phyloP scores from a whole-genome alignment of 257 asterid genomes.

The Fraxinus americana region DNA sequence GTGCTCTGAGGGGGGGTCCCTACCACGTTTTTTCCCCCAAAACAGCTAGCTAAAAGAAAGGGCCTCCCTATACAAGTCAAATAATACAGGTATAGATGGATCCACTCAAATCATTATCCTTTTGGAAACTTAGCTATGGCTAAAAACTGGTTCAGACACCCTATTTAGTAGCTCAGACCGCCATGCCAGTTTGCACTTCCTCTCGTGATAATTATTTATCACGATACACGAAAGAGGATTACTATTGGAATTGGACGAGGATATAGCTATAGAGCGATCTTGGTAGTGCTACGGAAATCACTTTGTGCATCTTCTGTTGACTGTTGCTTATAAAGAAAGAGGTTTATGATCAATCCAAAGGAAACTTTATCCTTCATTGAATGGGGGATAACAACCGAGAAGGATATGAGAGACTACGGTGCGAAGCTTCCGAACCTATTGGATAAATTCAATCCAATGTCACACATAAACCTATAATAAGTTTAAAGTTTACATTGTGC shows the following conservation, averaged over 20 bases:
- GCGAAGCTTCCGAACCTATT: no score
- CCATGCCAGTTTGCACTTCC: slow-evolving; percentile 9
- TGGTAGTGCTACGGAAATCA: no score
- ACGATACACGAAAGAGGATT: background rate
- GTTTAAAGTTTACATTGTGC: background rate
- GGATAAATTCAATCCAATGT: no score
- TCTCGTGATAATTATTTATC: background rate
- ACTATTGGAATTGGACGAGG: background rate
- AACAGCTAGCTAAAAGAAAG: slow-evolving; percentile 36
- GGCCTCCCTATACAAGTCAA: slow-evolving; percentile 4
- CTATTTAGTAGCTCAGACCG: background rate
- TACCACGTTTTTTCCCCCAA: slow-evolving; percentile 44
- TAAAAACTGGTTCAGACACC: background rate
- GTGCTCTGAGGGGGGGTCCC: slow-evolving; percentile 34
- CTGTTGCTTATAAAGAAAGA: no score
- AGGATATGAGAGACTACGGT: no score
- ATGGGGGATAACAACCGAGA: no score
- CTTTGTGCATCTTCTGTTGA: no score
- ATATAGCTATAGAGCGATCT: background rate
- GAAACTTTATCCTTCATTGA: no score
- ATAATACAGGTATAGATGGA: slow-evolving; percentile 11
- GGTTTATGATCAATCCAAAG: no score
- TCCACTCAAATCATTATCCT: slow-evolving; percentile 20
- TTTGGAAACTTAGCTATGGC: slow-evolving; percentile 12
- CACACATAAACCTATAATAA: no score